Evolutionary conservation across 2,329 filamentous ascomycete species (phyloP), one percentile per base, ranked within the genome.

Genomic region (Colletotrichum phormii): DNA sequence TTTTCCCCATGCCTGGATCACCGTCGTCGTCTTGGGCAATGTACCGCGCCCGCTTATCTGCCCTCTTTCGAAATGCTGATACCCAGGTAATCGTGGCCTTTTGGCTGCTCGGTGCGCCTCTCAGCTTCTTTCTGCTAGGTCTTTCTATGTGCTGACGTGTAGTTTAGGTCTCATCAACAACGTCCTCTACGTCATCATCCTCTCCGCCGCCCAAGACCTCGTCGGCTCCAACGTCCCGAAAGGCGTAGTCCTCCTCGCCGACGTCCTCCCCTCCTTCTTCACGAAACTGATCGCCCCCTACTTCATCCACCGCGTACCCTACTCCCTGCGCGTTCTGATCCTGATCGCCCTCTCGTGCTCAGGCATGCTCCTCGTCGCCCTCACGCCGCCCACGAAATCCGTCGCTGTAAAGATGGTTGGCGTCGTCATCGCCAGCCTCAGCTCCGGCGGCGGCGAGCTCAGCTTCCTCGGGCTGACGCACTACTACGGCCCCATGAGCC

Each of bases 131-230:
- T 1, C 15, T n/a, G 11, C 18, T 5, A 15, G 6, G 53, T 6
- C 24, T 4, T 31, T n/a, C 59, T 31, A 1, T 33, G 11, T 29
- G 62, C 54, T 68, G 29, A 64, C 65, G 62, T 72, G 54, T 74
- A 51, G 3, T 24, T 35, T 78, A 96, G 94, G 94, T 64, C 86
- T 97, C 22, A 97, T 98, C 81, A 98, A 99, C 84, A 98, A 98
- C 85, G 94, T 98, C 77, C 93, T 98, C 84, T 98, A 98, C 83
- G 96, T 98, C 68, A 94, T 98, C 81, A 97, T 98, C 80, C 93
- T 99, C 78, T 97, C 95, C 35, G 94, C 97, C 46, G 97, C 97
- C 4, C 93, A 98, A 78, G 97, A 99, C 79, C 93, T 99, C 74
- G 97, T 98, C 77, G 96, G 96, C 46, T 92, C 94, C 37, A 92